A percentile compares a stretch with the other conserved stretches of the same genome.
These are phyloP conservation scores for Eragrostis tef DNA, from an alignment of 202 grass and related monocot genomes.

Conservation along the genomic window DNA sequence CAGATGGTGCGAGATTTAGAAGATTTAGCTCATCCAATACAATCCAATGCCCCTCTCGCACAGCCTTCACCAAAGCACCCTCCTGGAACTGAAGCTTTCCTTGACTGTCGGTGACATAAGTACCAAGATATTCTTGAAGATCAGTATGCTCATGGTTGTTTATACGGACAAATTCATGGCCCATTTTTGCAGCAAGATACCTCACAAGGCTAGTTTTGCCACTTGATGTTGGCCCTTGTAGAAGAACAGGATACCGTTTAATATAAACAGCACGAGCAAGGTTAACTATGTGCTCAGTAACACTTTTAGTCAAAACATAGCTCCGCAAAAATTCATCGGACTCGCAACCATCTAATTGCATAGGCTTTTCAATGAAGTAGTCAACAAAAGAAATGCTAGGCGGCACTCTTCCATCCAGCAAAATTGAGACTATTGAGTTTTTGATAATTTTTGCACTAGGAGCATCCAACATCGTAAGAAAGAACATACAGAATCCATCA, in stretches of 20 bases:
- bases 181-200: constrained; percentile 82
- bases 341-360: constrained; percentile 43
- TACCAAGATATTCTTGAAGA: constrained; percentile 96
- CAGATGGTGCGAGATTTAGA: constrained; percentile 93
- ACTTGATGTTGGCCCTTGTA: constrained; percentile 96
- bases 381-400: constrained; percentile 58
- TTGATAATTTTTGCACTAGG: constrained; percentile 83
- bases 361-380: constrained; percentile 60
- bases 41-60: constrained; percentile 92
- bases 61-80: constrained; percentile 95
- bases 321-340: constrained; percentile 51
- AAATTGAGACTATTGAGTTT: constrained; percentile 61
- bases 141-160: constrained; percentile 99
- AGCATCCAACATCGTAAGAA: constrained; percentile 85
- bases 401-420: constrained; percentile 64
- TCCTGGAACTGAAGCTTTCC: constrained; percentile 92
- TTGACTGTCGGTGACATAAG: constrained; percentile 72
- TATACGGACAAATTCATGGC: constrained; percentile 92
- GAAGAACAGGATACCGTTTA: constrained; percentile 82
- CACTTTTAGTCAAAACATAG: constrained; percentile 83
- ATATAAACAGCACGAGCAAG: constrained; percentile 91
- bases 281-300: constrained; percentile 81
- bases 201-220: constrained; percentile 94
- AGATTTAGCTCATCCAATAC: constrained; percentile 99
- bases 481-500: constrained; percentile 99